These are phyloP conservation scores for Porphyra umbilicalis DNA, from an alignment of 31 red algal genomes.

Conservation along the genomic window DNA sequence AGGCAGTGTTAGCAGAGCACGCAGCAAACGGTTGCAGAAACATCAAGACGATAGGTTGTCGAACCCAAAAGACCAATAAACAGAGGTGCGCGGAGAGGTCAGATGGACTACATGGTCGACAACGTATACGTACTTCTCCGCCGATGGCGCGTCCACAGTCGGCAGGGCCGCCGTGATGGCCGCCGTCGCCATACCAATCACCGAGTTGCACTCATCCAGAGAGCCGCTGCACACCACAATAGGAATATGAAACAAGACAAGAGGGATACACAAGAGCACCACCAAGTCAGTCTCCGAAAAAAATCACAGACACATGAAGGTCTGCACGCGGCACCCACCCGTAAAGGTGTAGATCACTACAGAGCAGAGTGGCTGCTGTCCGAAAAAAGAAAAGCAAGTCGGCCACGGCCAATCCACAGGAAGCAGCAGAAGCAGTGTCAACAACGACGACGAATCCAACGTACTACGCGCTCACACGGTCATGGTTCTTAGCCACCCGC, in stretches of 20 bases:
- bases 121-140: not conserved
- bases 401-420: not conserved
- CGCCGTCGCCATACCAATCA: constrained; percentile 45
- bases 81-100: no score
- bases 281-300: no score
- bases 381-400: not conserved
- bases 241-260: not conserved
- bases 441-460: no score
- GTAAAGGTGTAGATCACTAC: no score
- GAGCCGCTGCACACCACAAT: constrained; percentile 32
- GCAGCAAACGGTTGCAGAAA: no score
- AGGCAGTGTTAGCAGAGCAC: no score
- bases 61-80: no score
- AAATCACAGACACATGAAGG: not conserved
- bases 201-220: constrained; percentile 70
- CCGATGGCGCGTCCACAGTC: not conserved
- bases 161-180: not conserved
- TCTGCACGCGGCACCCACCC: no score
- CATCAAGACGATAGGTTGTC: no score
- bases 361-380: no score
- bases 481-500: constrained; percentile 57
- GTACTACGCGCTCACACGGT: constrained; percentile 57
- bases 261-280: not conserved
- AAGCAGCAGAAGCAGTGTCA: not conserved
- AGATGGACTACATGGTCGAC: no score